Percentiles rank a stretch among this genome's conserved stretches.
These are phyloP conservation scores for Kwoniella sp. DNA, from an alignment of 768 basidiomycete genomes.

Conservation along the genomic window DNA sequence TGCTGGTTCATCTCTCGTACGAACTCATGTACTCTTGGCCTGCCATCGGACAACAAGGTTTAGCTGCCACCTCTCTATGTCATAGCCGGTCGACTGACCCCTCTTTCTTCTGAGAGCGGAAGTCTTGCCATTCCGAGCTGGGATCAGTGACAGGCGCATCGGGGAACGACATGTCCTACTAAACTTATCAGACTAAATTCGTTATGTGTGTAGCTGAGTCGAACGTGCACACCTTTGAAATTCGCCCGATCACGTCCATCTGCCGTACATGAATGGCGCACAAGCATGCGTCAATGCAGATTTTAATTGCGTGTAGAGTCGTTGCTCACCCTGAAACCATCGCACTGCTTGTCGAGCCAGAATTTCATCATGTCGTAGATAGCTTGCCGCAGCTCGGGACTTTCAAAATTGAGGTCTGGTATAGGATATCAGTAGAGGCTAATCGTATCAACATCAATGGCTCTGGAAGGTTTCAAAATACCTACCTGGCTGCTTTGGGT, in stretches of 20 bases:
- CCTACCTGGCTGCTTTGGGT: constrained; percentile 21
- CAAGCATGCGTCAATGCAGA: background rate
- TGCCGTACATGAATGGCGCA: background rate
- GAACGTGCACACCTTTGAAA: constrained; percentile 59
- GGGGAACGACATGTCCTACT: constrained; percentile 61
- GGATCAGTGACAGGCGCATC: constrained; percentile 66
- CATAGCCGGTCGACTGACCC: constrained; percentile 63
- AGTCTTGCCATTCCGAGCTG: constrained; percentile 33
- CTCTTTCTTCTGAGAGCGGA: constrained; percentile 58
- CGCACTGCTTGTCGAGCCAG: constrained; percentile 71
- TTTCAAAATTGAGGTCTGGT: constrained; percentile 65
- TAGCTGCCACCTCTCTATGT: constrained; percentile 50
- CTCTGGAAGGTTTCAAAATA: background rate
- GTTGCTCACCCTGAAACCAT: constrained; percentile 63
- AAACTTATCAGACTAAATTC: no score
- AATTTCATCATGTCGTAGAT: constrained; percentile 67
- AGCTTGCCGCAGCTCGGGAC: constrained; percentile 59
- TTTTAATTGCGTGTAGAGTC: background rate
- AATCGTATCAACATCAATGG: constrained; percentile 4
- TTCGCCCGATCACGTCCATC: constrained; percentile 66
- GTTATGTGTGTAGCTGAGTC: no score
- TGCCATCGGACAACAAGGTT: background rate
- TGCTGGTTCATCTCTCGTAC: constrained; percentile 66
- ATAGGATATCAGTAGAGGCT: constrained; percentile 3
- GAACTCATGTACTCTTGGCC: constrained; percentile 67